Evolutionary conservation across 441 rosid genomes (phyloP), one percentile per base, ranked within the genome.

Genomic region (Croton setiger): DNA sequence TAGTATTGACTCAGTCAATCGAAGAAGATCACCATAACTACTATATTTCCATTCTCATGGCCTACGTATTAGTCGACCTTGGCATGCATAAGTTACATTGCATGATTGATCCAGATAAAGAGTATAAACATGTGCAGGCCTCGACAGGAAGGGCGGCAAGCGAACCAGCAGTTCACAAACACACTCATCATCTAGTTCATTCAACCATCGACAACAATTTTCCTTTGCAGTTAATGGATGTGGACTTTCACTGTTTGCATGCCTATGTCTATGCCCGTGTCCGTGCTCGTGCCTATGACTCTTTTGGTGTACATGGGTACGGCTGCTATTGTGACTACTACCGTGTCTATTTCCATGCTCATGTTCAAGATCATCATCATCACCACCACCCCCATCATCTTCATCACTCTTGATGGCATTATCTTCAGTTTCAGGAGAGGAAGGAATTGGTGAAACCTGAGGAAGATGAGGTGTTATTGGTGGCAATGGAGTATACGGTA

Each of bases 171-270:
- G 58, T 49, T 81, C 84, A 57, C 91, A 88, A 27, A 83, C 89
- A 43, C 94, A 88, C 65, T 81, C 85, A 20, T 72, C 66, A 6
- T 88, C 90, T 60, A 88, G 45, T 68, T 80, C 77, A 60, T 71
- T 78, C 65, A 86, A 66, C 93, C 91, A 88, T 51, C 77, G 77
- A 80, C 94, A 88, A 64, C 94, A 88, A 10, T 81, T 76, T 39
- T 76, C 71, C 13, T 70, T 78, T 6, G 69, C 71, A 17, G 64
- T 63, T 11, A 82, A 48, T 39, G 67, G 72, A n/a, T 14, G 51
- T 39, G 56, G 55, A 15, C 44, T 2, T 11, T 13, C 4, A 13
- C n/a, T 48, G 52, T 14, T 12, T 14, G 17, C 17, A 5, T 48
- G 43, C 43, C 74, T 51, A 13, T 72, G 83, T 5, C 71, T 6